A percentile compares a stretch with the other conserved stretches of the same genome.
Conservation (phyloP, 495 filamentous ascomycete species). For the Penicillium coprophilum region DNA sequence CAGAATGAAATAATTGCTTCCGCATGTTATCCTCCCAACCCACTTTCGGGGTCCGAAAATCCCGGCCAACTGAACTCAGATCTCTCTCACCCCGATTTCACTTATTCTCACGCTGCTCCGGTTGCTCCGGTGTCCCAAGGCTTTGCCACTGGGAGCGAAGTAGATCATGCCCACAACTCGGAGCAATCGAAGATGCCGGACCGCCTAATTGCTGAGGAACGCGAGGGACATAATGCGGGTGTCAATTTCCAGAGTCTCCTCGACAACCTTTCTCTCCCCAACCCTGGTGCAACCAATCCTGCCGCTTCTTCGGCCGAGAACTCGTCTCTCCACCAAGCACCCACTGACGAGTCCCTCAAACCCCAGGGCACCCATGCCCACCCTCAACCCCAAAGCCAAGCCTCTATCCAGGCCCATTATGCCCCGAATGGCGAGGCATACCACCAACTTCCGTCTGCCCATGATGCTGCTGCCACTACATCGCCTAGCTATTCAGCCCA, state of each 20-base stretch:
- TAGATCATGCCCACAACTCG: conserved; percentile 32
- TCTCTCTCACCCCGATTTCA: conserved; percentile 37
- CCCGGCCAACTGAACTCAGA: conserved; percentile 11
- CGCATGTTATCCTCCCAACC: conserved; percentile 35
- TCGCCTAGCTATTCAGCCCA: conserved; percentile 37
- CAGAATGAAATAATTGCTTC: conserved; percentile 26
- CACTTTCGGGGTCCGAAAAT: conserved; percentile 18
- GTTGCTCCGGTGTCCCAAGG: conserved; percentile 54
- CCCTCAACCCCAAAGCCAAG: conserved; percentile 52
- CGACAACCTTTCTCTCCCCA: conserved; percentile 50
- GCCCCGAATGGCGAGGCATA: conserved; percentile 56
- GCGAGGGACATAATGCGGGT: conserved; percentile 26
- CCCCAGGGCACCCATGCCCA: conserved; percentile 47
- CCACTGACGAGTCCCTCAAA: conserved; percentile 38
- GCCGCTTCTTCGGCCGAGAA: conserved; percentile 31
- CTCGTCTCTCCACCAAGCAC: conserved; percentile 37
- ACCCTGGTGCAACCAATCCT: conserved; percentile 28
- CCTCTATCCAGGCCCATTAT: conserved; percentile 57
- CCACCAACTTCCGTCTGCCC: conserved; percentile 47
- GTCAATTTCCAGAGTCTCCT: conserved; percentile 54
- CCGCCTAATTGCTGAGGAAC: conserved; percentile 32
- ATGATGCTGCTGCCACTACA: conserved; percentile 30
- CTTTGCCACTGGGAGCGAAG: conserved; percentile 33
- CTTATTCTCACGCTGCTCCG: conserved; percentile 45
- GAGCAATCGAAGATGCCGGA: conserved; percentile 21